Evolutionary conservation across 2,329 filamentous ascomycete genomes (phyloP).

Genomic region (Botrytis sinoallii): DNA sequence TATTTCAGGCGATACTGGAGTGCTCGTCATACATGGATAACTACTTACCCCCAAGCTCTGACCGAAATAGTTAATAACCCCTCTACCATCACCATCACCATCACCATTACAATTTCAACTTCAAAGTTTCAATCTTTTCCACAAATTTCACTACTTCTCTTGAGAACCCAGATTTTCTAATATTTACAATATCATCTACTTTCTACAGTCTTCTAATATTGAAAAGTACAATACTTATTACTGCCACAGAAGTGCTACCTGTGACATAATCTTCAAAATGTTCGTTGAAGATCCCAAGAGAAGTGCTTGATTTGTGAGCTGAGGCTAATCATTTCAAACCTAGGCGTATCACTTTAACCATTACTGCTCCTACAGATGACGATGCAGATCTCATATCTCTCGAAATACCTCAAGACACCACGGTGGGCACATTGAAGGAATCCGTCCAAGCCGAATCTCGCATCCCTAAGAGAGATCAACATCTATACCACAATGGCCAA

Average conservation of each 20-base stretch:
- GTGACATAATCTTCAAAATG: slow-evolving; percentile 1
- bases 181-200: background rate
- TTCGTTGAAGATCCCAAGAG: background rate
- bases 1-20: background rate
- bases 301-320: background rate
- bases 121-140: background rate
- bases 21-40: slow-evolving; percentile 4
- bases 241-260: background rate
- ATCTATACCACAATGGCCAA: slow-evolving; percentile 86
- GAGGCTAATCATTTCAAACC: slow-evolving; percentile 8
- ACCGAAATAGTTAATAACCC: slow-evolving; percentile 3
- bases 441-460: slow-evolving; percentile 81
- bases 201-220: background rate
- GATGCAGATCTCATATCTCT: slow-evolving; percentile 69
- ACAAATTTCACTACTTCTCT: background rate
- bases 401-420: slow-evolving; percentile 79
- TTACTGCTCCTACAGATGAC: slow-evolving; percentile 68
- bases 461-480: slow-evolving; percentile 69
- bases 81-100: background rate
- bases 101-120: background rate
- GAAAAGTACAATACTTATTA: background rate
- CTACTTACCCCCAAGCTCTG: background rate
- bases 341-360: slow-evolving; percentile 85
- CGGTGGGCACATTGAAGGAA: slow-evolving; percentile 79
- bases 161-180: background rate